Base-by-base conservation (phyloP, 805 yeast genomes). In the Ogataea paraovalis region DNA sequence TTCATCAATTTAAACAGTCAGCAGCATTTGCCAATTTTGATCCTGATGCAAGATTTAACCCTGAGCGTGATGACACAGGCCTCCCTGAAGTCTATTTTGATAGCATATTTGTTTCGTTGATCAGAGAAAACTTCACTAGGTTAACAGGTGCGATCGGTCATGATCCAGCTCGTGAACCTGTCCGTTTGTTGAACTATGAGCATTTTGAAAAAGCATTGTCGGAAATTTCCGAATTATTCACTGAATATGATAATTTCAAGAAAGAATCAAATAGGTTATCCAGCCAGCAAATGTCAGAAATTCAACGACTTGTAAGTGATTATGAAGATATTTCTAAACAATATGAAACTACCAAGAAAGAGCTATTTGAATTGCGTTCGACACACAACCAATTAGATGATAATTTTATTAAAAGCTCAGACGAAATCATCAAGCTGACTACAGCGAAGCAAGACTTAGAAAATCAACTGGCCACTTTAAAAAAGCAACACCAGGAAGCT, bases 11-110 rank as follows among this genome's bases (percentile, higher is more conserved):
- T 56, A 80, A 82, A 51, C 86, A 85, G 41, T 71, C 74, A 48
- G 62, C 76, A 0, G 58, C 67, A 6, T 80, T 89, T 57, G 72
- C 76, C 9, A 75, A 78, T 46, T 85, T 78, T 52, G 80, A 76
- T n/a, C 75, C 73, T 3, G 74, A 74, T 1, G 69, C 71, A 20
- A 69, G 79, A 23, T 64, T 78, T 21, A 69, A 72, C 16, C 78
- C 83, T 2, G 71, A 72, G 3, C 75, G 78, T 52, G 96, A 89
- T 61, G 83, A 81, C 2, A 82, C 96, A 1, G 99, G 99, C 1
- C 74, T 92, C 38, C 99, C 98, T 0, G 79, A 81, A 48, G 85
- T 92, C 1, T 89, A 77, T 57, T 85, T 94, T 59, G 84, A 83
- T 48, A 61, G 76, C 0, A 66, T 73, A 2, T 88, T 88, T 61